phyloP scores from a whole-genome alignment of 176 grass and related monocot genomes.

The Puccinellia tenuiflora region DNA sequence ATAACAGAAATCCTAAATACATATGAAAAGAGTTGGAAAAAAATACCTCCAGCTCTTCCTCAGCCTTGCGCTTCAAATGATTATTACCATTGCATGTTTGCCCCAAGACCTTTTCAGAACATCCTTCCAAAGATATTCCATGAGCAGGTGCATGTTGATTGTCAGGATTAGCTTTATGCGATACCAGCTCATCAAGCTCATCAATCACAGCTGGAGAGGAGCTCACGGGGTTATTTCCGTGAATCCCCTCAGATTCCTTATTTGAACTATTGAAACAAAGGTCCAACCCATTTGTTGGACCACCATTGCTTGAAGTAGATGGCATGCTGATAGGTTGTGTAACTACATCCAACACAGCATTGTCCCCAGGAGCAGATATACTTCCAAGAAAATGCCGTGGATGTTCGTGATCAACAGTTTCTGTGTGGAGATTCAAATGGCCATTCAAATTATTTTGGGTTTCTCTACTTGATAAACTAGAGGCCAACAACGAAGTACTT shows the following conservation, averaged over 20 bases:
- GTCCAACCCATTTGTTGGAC: neutral
- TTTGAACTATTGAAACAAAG: constrained; percentile 23
- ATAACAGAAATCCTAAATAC: constrained; percentile 13
- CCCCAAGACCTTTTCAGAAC: constrained; percentile 26
- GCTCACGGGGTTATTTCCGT: constrained; percentile 36
- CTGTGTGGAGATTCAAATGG: constrained; percentile 12
- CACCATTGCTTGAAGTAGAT: constrained; percentile 22
- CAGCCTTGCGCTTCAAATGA: constrained; percentile 42
- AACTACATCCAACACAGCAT: neutral
- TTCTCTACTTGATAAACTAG: constrained; percentile 24
- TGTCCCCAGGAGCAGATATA: neutral
- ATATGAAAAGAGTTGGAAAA: neutral
- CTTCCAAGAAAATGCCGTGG: constrained; percentile 10
- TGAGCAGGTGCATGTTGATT: constrained; percentile 14
- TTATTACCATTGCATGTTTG: constrained; percentile 29
- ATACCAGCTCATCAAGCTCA: constrained; percentile 43
- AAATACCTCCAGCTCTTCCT: constrained; percentile 78
- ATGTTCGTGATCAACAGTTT: constrained; percentile 25
- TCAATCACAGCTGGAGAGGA: constrained; percentile 15
- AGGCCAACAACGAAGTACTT: neutral
- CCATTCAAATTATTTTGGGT: constrained; percentile 22
- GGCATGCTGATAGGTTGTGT: constrained; percentile 15
- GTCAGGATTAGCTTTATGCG: constrained; percentile 33
- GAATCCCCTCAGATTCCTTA: constrained; percentile 41
- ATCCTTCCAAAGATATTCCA: constrained; percentile 7